Evolutionary conservation across 257 asterid species (phyloP).

Genomic region (Perilla frutescens): DNA sequence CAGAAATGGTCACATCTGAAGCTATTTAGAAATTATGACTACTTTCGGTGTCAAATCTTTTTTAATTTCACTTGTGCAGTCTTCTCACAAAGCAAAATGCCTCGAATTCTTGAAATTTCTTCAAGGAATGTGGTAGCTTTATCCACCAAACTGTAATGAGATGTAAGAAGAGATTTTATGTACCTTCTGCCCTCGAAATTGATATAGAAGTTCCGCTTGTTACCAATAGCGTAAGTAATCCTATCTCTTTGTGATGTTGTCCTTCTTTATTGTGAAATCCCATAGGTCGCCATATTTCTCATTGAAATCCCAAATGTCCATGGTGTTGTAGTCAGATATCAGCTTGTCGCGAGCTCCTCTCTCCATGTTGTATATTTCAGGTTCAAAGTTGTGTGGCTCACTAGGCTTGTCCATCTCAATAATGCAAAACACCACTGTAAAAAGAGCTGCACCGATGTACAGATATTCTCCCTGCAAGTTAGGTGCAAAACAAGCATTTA

Average conservation of each 20-base stretch:
- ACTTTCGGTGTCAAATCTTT: too few relatives aligned
- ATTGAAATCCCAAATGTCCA: slow-evolving; percentile 93
- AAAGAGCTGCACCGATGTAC: slow-evolving; percentile 81
- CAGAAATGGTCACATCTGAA: too few relatives aligned
- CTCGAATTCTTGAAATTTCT: too few relatives aligned
- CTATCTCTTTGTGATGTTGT: slow-evolving; percentile 67
- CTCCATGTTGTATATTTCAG: slow-evolving; percentile 90
- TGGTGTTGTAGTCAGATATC: slow-evolving; percentile 80
- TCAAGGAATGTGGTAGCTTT: too few relatives aligned
- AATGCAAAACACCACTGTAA: slow-evolving; percentile 62
- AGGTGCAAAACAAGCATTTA: neutral
- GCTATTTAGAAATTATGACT: too few relatives aligned
- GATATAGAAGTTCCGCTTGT: too few relatives aligned
- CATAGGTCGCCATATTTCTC: slow-evolving; percentile 84
- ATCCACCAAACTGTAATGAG: too few relatives aligned
- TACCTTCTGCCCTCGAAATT: too few relatives aligned
- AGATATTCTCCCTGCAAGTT: slow-evolving; percentile 78
- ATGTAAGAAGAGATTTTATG: too few relatives aligned
- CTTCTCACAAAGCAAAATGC: too few relatives aligned
- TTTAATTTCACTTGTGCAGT: neutral
- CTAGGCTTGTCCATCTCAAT: slow-evolving; percentile 93
- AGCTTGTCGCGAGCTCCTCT: slow-evolving; percentile 88
- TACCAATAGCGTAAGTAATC: neutral
- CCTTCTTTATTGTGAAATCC: slow-evolving; percentile 77
- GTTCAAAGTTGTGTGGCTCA: slow-evolving; percentile 89